Evolutionary conservation across 163 green algal genomes (phyloP), one percentile per base, ranked within the genome.

Genomic region (Scenedesmus sp.): DNA sequence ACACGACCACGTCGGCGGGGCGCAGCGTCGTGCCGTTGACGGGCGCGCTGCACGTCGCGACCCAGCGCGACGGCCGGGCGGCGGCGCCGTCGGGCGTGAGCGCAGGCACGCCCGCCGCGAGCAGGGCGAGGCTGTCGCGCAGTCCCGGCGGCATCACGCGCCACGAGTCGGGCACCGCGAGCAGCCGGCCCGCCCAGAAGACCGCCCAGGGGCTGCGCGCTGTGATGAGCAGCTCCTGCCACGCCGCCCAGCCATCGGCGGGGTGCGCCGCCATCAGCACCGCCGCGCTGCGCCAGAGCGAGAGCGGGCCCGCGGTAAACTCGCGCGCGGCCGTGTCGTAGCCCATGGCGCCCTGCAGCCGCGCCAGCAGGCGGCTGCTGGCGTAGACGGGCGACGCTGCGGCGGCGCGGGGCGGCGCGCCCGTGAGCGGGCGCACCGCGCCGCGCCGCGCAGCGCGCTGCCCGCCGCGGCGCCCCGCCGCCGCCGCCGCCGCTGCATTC

Each of bases 201-300:
- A 45, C 67, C 10, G 34, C 67, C 67, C 67, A 76, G 33, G 67
- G 67, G 34, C 64, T 36, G 24, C 22, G 64, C 18, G 67, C 67
- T 51, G 48, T 76, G 22, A 51, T 33, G 10, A 76, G 51, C 15
- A 76, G 34, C 34, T 76, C 34, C 51, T 76, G 67, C 67, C 67
- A 76, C 3, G 67, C 63, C 11, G 67, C 67, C 67, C 67, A 76
- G 7, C 48, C 67, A 31, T 53, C 67, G 53, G 48, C 48, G 44
- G 67, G 67, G 22, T 33, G 33, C 20, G 28, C 44, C 1, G 22
- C 33, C 15, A 76, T 18, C n/a, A 76, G 28, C 9, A 17, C 17
- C n/a, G 51, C 22, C 11, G 22, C 44, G 34, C 48, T 64, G 34
- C 42, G 54, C 67, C 67, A 76, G 10, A 76, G 31, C 14, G 34